Evolutionary conservation across 2,329 filamentous ascomycete genomes (phyloP), one percentile per base, ranked within the genome.

Genomic region (Colletotrichum sp.): DNA sequence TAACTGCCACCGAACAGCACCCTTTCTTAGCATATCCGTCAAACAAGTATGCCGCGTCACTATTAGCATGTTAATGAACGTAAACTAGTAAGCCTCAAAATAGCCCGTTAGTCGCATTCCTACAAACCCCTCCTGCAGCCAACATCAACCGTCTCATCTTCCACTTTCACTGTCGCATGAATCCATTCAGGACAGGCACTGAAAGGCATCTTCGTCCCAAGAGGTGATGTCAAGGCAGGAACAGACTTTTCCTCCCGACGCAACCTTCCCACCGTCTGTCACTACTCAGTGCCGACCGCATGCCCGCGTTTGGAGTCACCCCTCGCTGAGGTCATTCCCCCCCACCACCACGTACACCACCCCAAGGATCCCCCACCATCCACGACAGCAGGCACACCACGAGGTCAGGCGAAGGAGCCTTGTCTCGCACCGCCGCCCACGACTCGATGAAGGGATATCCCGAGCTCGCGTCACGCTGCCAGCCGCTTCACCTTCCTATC

Each of bases 401-500:
- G 39, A 68, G 63, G 39, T 72, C 72, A 72, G 69, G 72, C 69
- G 63, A n/a, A 64, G 63, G 34, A 62, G 69, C 72, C 55, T 49
- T 63, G 72, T 75, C 72, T 75, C 63, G 62, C 62, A 52, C 62
- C 18, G n/a, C 28, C 24, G 39, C 39, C 69, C 30, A n/a, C 13
- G 57, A 52, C 44, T 52, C 44, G 44, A 52, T 21, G 59, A 52
- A 72, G 44, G 73, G 70, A 73, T 73, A 69, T 32, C 73, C 70
- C 72, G 32, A 75, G 72, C 69, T 55, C 72, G n/a, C 39, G 28
- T 73, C 73, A 76, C 70, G 57, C 69, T 72, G 36, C 64, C 63
- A 15, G 21, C 55, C 28, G 63, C 24, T 62, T 67, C 69, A 57
- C 69, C 63, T 60, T 60, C 30, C 10, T 21, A 34, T 32, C 18